Evolutionary conservation across 768 basidiomycete genomes (phyloP), one percentile per base, ranked within the genome.

Genomic region (Tricholoma sp.): DNA sequence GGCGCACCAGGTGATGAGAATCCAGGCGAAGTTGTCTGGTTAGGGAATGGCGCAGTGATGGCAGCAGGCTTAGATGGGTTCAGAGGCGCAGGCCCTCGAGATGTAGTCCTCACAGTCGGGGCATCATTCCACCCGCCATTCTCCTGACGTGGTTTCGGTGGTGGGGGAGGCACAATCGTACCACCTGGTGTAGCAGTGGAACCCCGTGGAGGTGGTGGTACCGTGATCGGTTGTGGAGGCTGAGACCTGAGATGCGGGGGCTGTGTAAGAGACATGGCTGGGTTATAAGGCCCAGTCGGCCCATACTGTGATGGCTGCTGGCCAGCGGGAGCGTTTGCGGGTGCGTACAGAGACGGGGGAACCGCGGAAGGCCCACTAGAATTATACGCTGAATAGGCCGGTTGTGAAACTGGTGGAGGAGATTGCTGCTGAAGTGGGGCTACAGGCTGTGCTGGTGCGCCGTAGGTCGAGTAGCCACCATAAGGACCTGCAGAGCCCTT

Each of bases 51-150:
- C 8, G 91, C 81, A 7, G 85, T 85, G 63, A 98, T 95, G 2
- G 94, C 82, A 6, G 78, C 75, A 2, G 82, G 86, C 63, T 89
- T 91, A 54, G 66, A 70, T 9, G 74, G 59, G 53, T 68, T 78
- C 31, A 76, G 63, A 5, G 79, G 71, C 18, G 79, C 76, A 1
- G 88, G 82, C 1, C 76, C 74, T 24, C 86, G 84, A 41, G 79
- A 69, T 15, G 79, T 68, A 8, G 74, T 66, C 13, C 74, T 61
- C 11, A 83, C 59, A 6, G 75, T 66, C 0, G 93, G 94, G 0
- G 93, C 85, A 70, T 98, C 95, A 63, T 98, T 98, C 94, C 94
- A 98, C 0, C 93, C 93, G 13, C 86, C 82, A 29, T 85, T 85
- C 50, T 88, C 88, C 29, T 75, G 74, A 42, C 85, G 82, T 31